Conservation (phyloP, 495 filamentous ascomycete species). For the Lineolata rhizophorae region DNA sequence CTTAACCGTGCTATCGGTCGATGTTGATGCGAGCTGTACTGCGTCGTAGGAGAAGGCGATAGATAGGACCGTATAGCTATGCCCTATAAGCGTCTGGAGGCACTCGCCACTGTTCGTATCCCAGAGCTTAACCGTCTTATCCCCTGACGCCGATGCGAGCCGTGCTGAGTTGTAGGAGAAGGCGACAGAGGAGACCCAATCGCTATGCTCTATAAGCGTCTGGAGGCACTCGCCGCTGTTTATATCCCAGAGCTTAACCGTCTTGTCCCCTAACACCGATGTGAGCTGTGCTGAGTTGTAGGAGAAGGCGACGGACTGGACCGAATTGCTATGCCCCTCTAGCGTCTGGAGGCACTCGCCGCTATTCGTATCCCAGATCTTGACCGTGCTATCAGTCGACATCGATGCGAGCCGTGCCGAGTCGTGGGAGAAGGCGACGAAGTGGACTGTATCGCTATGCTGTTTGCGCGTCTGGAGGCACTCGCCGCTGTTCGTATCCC, state of each 20-base stretch:
- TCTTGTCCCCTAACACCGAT: slow-evolving; percentile 2
- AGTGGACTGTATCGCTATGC: slow-evolving; percentile 4
- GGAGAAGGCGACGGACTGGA: slow-evolving; percentile 4
- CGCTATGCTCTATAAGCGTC: slow-evolving; percentile 3
- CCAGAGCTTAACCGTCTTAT: slow-evolving; percentile 2
- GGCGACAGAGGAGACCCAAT: slow-evolving; percentile 2
- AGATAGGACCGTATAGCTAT: slow-evolving; percentile 2
- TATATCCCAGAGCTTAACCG: slow-evolving; percentile 2
- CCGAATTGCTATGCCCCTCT: slow-evolving; percentile 2
- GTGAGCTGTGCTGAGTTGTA: slow-evolving; percentile 8
- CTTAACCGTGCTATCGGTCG: background rate
- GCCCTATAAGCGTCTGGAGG: slow-evolving; percentile 4
- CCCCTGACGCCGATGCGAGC: too few species aligned
- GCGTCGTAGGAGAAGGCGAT: slow-evolving; percentile 2
- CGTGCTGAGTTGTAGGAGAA: slow-evolving; percentile 2
- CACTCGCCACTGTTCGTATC: slow-evolving; percentile 2
- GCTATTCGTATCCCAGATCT: slow-evolving; percentile 8
- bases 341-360: slow-evolving; percentile 4
- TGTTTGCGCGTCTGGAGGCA: slow-evolving; percentile 11
- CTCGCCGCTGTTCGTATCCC: background rate
- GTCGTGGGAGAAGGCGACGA: slow-evolving; percentile 6
- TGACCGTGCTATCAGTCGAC: slow-evolving; percentile 7
- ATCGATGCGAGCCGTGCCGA: slow-evolving; percentile 2
- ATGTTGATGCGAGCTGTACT: slow-evolving; percentile 1
- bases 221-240: slow-evolving; percentile 2